Base-by-base conservation (phyloP, 2,329 filamentous ascomycete genomes). In the Dothistroma septosporum region DNA sequence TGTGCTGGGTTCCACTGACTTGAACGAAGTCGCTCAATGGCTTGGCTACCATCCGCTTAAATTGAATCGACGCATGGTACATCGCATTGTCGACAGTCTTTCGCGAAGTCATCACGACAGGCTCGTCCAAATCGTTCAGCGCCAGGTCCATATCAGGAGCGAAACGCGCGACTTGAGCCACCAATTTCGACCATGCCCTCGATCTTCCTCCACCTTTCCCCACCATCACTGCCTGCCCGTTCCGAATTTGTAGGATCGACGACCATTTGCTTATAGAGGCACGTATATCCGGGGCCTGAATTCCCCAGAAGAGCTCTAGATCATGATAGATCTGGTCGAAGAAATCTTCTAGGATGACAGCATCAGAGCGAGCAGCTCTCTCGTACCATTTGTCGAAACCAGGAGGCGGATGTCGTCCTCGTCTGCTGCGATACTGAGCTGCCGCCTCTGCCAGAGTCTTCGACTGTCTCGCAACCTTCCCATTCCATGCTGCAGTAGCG, bases 321-420 rank as follows among this genome's bases (percentile, higher is more conserved):
- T 81, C 79, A 59, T 77, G 66, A 62, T 81, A 78, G 5, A 81
- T 77, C 54, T 77, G 78, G 57, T 81, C 78, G 64, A 79, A 80
- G 55, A 79, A 76, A 2, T 77, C 75, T 63, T 81, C 79, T 8
- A 81, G 68, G 1, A 81, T 68, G 24, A 79, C 53, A 0, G 75
- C 72, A 56, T 76, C 63, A 35, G 75, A 66, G 2, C 68, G 62
- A 12, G 71, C 63, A 4, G 79, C 79, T 62, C 72, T 78, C 8
- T 72, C 61, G 62, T 73, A 76, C 79, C 79, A 81, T 47, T 68
- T 61, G n/a, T 77, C 77, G 60, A 80, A 82, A 0, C 73, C 72
- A 4, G 79, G 79, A 2, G 79, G 79, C 14, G 79, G 79, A 61
- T 79, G 76, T 35, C 79, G 72, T 2, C 77, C 77, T 58, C 77